Base-by-base conservation (phyloP, 2,329 filamentous ascomycete species). In the Cercospora berteroae region DNA sequence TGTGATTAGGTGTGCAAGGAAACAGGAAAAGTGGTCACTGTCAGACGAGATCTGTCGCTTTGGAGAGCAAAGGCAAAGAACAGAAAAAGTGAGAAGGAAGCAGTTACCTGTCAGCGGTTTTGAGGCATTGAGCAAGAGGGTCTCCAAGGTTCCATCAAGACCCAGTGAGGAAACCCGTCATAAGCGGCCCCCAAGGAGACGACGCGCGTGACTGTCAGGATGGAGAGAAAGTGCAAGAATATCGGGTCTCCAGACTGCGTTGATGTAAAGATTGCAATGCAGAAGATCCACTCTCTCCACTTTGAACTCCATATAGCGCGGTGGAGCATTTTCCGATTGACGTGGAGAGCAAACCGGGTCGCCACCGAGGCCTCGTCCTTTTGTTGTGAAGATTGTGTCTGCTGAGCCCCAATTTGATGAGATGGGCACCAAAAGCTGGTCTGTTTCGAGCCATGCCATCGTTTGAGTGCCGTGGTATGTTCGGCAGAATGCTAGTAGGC, bases 211-310 rank as follows among this genome's bases (percentile, higher is more conserved):
- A 67, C 65, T 31, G 29, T 55, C 44, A 64, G 20, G 60, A 57
- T 42, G 50, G 50, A 58, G 60, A 42, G 60, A 67, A 39, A 58
- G 18, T 69, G 69, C 65, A 57, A 71, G 63, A 68, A 71, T 62
- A 58, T 67, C 63, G 69, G 69, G 59, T 59, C 56, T 59, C 56
- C 55, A 65, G 50, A 31, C 55, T 64, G 59, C 52, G 52, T 64
- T 71, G 67, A 69, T 71, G 67, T 67, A 69, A 69, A 59, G 56
- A 63, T 64, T 69, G 68, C 68, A 55, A 36, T 64, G 33, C 50
- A 57, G 33, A 60, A 64, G 67, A 55, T 68, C 69, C 66, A 71
- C 69, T 25, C 61, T 67, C 65, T 60, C 62, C 67, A 67, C 66
- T 61, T 62, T 63, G 42, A 52, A 60, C 13, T 56, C 61, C 50